Conservation (phyloP, 345 rosid genomes). For the Eutrema yunnanense region DNA sequence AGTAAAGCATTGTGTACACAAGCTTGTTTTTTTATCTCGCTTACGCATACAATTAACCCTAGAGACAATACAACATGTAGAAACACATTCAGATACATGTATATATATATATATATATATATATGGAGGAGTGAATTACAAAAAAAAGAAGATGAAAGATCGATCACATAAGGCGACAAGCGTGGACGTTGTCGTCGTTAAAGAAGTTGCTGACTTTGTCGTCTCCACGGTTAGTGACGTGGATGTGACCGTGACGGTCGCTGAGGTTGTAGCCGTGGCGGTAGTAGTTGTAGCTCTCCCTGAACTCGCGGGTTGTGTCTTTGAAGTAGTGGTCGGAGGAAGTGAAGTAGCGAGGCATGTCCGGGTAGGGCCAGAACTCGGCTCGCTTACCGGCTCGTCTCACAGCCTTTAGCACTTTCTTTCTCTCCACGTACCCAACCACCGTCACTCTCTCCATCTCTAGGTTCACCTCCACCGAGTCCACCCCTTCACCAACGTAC, state of each 20-base stretch:
- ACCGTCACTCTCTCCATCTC: constrained; percentile 78
- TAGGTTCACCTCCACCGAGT: constrained; percentile 75
- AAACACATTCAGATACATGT: neutral
- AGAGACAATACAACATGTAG: neutral
- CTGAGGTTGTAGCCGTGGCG: constrained; percentile 74
- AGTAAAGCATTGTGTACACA: too few relatives aligned
- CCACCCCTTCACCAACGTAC: constrained; percentile 44
- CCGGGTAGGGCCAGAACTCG: constrained; percentile 90
- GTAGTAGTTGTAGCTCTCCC: constrained; percentile 83
- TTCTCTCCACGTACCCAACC: constrained; percentile 80
- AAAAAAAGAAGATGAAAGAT: neutral
- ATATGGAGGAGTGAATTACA: neutral
- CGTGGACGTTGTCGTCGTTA: constrained; percentile 84
- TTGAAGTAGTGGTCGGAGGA: constrained; percentile 52
- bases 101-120: neutral
- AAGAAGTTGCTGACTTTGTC: constrained; percentile 93
- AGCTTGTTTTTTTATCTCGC: neutral
- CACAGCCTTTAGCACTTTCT: constrained; percentile 76
- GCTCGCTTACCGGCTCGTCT: constrained; percentile 89
- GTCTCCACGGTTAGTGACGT: constrained; percentile 69
- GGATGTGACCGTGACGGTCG: constrained; percentile 66
- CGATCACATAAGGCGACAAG: constrained; percentile 76
- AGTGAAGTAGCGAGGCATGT: constrained; percentile 79
- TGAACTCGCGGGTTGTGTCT: constrained; percentile 75
- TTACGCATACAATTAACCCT: neutral